Base-by-base conservation (phyloP, 2,329 filamentous ascomycete genomes). In the Colletotrichum truncatum region DNA sequence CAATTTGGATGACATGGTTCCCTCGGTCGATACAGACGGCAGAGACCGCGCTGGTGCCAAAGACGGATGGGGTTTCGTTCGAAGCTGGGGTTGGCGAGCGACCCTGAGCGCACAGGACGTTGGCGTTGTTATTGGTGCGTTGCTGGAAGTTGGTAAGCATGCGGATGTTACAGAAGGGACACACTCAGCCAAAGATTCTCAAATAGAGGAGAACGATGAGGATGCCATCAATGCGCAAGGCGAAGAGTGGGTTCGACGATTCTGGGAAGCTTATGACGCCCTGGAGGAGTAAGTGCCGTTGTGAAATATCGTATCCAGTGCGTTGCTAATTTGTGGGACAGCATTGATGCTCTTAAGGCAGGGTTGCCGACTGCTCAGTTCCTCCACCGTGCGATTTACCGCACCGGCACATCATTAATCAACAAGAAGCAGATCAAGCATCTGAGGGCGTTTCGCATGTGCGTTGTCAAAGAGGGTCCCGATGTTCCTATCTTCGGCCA, bases 41-140 rank as follows among this genome's bases (percentile, higher is more conserved):
- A 87, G 87, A 70, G 89, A 91, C 69, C 87, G 89, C 55, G 90
- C 85, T 16, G 89, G 91, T 21, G 88, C 89, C 48, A 95, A 95
- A 74, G 94, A 97, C 76, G 94, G 94, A 10, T 98, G 95, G 95
- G 95, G 96, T 0, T 99, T 98, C 74, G 95, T 98, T 16, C 88
- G 94, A 64, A 97, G 93, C 75, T 99, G 96, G 96, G 96, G 96
- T 10, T 99, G 94, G 94, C 92, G 94, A 75, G 95, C 94, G 1
- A 98, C 95, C 52, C 84, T 98, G 25, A 97, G 93, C 67, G 96
- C 96, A 6, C 92, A 95, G 51, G 96, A 99, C 75, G 93, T 98
- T 0, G 93, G 93, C n/a, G 93, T 97, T 14, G 90, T 98, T 28
- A 87, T 98, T 18, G 94, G 94, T 55, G 94, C 95, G 14, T 91